Evolutionary conservation across 768 basidiomycete genomes (phyloP).

Genomic region (Pleurotus giganteus): DNA sequence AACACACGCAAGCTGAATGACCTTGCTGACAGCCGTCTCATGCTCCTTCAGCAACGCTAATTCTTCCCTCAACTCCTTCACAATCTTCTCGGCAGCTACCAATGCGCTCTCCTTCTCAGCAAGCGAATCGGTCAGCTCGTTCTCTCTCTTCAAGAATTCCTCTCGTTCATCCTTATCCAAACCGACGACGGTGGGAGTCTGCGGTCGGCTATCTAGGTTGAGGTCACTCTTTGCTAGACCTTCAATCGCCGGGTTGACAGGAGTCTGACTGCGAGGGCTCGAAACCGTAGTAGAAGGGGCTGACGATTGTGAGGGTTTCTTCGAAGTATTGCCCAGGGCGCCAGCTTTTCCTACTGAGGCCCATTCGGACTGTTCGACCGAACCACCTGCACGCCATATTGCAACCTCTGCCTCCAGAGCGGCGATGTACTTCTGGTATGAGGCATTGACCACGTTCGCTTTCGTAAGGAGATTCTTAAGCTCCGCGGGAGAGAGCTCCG

Average conservation of each 20-base stretch:
- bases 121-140: slow-evolving; percentile 90
- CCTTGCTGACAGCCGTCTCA: slow-evolving; percentile 75
- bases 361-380: slow-evolving; percentile 84
- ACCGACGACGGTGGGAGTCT: slow-evolving; percentile 86
- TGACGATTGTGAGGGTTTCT: slow-evolving; percentile 67
- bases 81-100: slow-evolving; percentile 75
- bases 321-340: slow-evolving; percentile 44
- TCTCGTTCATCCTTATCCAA: slow-evolving; percentile 97
- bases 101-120: slow-evolving; percentile 90
- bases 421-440: slow-evolving; percentile 83
- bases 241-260: slow-evolving; percentile 72
- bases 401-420: slow-evolving; percentile 89
- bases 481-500: slow-evolving; percentile 93
- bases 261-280: slow-evolving; percentile 57
- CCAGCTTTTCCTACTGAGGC: slow-evolving; percentile 62
- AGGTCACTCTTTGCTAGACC: slow-evolving; percentile 47
- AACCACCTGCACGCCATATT: slow-evolving; percentile 85
- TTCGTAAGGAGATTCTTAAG: slow-evolving; percentile 91
- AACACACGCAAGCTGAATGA: slow-evolving; percentile 24
- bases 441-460: slow-evolving; percentile 81
- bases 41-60: slow-evolving; percentile 89
- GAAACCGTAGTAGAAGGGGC: slow-evolving; percentile 60
- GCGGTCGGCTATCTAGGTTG: slow-evolving; percentile 81
- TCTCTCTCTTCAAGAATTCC: slow-evolving; percentile 94
- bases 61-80: slow-evolving; percentile 88